phyloP scores from a whole-genome alignment of 2,329 filamentous ascomycete genomes.

The Verticillium longisporum region DNA sequence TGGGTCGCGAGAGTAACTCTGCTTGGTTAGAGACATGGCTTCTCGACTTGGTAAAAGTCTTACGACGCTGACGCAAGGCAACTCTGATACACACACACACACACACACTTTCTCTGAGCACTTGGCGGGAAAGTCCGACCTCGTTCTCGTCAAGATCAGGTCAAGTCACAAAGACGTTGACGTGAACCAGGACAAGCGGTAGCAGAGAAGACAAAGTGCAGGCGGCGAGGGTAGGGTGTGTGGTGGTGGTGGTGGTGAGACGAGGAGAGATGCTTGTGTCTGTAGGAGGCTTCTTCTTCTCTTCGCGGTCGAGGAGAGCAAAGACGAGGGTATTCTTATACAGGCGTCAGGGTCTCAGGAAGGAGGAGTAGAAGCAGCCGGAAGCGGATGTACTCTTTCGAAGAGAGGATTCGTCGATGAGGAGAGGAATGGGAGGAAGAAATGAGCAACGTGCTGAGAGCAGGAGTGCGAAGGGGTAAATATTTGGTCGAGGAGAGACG shows the following conservation, averaged over 20 bases:
- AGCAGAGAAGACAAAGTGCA: neutral
- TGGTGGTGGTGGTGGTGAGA: neutral
- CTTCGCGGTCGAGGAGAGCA: neutral
- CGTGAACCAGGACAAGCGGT: neutral
- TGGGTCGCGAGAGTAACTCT: slow-evolving; percentile 49
- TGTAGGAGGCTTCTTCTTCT: neutral
- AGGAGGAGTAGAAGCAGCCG: neutral
- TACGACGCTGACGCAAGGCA: slow-evolving; percentile 37
- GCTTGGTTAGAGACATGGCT: slow-evolving; percentile 46
- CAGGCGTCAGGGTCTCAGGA: slow-evolving; percentile 2
- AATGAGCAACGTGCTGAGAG: neutral
- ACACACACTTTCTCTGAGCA: neutral
- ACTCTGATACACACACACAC: slow-evolving; percentile 12
- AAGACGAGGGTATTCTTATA: slow-evolving; percentile 2
- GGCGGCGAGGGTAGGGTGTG: neutral
- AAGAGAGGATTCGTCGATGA: neutral
- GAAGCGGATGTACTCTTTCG: neutral
- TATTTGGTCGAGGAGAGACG: neutral
- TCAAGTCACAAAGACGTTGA: slow-evolving; percentile 1
- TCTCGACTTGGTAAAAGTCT: slow-evolving; percentile 30
- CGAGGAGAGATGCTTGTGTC: neutral
- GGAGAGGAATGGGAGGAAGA: neutral
- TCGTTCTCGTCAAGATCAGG: neutral
- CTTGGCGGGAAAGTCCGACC: slow-evolving; percentile 3
- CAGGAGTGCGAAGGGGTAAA: neutral